Base-by-base conservation (phyloP, 352 stramenopile species). In the Phytophthora hybrid region DNA sequence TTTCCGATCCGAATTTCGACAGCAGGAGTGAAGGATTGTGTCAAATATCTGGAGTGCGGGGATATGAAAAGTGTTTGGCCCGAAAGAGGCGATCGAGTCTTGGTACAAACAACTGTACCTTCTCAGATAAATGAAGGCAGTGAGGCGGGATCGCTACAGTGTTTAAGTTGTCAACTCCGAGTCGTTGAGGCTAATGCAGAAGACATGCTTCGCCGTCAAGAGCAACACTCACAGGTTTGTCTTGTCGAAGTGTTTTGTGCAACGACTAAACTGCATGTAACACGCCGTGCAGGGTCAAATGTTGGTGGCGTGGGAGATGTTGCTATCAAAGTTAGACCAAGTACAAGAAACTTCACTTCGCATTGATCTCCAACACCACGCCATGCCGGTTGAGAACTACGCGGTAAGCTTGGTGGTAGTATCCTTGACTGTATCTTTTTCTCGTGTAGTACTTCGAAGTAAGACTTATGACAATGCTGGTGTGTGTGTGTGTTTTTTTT, bases 241-340 rank as follows among this genome's bases (percentile, higher is more conserved):
- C 37, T 0, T 18, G 23, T 13, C 34, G 23, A 41, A 41, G 8
- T 41, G 34, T 41, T 11, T 41, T 41, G 34, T 68, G 26, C 26
- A 51, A 23, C 5, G 34, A 59, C 46, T 23, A 16, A 63, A 7
- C 39, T 19, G n/a, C n/a, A n/a, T n/a, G n/a, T n/a, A 58, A 39
- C 37, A 19, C 21, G 5, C 4, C 16, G 4, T 63, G 7, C 37
- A 92, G 82, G 67, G 65, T 26, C 83, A 92, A 75, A 74, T 90
- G 14, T 21, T 88, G 2, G 73, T 69, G 1, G 73, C 74, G 1
- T 91, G 79, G 80, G 60, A 67, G 2, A 51, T 84, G 11, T 65
- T 91, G 9, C 80, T 88, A 34, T 80, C 80, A 3, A 92, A 91
- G 59, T 52, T 91, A 2, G 71, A 86, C 39, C 66, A 87, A 0